These are phyloP conservation scores for Perilla frutescens DNA, from an alignment of 257 asterid genomes.

Conservation along the genomic window DNA sequence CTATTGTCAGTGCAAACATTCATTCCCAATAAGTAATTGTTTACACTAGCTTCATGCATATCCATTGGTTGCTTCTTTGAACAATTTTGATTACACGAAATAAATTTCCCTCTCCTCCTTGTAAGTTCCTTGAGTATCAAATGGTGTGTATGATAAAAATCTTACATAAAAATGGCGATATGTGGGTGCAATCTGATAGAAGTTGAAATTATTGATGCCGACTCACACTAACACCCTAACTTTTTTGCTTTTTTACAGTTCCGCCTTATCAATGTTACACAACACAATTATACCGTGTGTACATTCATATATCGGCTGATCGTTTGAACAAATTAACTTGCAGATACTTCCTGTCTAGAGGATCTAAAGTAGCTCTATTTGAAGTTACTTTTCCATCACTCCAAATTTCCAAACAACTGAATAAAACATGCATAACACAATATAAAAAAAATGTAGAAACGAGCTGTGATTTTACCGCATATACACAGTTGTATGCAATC, in stretches of 20 bases:
- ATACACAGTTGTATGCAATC: conserved; percentile 94
- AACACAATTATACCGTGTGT: background rate
- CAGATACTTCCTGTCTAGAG: background rate
- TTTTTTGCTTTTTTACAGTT: conserved; percentile 15
- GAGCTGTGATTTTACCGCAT: conserved; percentile 57
- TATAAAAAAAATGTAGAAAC: conserved; percentile 11
- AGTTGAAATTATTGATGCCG: background rate
- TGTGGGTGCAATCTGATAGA: conserved; percentile 19
- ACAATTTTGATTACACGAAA: conserved; percentile 14
- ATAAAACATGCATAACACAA: background rate
- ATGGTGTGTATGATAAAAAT: conserved; percentile 22
- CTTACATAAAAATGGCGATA: conserved; percentile 3
- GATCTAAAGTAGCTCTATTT: conserved; percentile 1
- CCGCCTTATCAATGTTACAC: conserved; percentile 13
- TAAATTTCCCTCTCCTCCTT: conserved; percentile 1
- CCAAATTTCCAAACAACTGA: background rate
- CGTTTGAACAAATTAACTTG: background rate
- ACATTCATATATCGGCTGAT: background rate
- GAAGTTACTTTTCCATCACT: background rate
- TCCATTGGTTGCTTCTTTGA: conserved; percentile 9
- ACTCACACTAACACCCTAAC: background rate
- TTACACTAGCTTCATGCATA: conserved; percentile 8
- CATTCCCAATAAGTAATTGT: conserved; percentile 9
- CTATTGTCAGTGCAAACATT: conserved; percentile 26
- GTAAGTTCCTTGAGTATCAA: conserved; percentile 20